Conservation (phyloP, 805 yeast genomes). For the Metschnikowia bowlesiae region DNA sequence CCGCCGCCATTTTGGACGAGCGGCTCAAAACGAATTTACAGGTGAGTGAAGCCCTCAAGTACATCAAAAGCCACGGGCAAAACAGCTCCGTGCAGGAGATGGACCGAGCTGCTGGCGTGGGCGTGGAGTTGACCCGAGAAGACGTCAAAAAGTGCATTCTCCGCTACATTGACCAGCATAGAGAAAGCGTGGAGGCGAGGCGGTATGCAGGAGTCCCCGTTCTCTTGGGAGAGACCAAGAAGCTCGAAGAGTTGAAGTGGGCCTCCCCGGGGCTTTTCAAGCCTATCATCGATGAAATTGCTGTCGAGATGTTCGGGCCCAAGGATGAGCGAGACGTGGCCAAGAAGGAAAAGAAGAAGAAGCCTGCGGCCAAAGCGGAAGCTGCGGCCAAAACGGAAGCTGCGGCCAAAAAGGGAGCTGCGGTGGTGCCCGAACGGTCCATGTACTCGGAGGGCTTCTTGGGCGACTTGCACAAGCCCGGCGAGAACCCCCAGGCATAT, state of each 20-base stretch:
- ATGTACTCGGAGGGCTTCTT: slow-evolving; percentile 96
- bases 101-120: slow-evolving; percentile 71
- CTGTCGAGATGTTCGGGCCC: slow-evolving; percentile 78
- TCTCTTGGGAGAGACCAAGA: slow-evolving; percentile 72
- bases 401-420: slow-evolving; percentile 16
- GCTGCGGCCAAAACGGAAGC: slow-evolving; percentile 5
- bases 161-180: slow-evolving; percentile 55
- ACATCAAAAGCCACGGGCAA: slow-evolving; percentile 50
- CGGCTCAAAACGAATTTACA: slow-evolving; percentile 66
- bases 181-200: slow-evolving; percentile 57
- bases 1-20: slow-evolving; percentile 59
- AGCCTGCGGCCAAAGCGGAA: slow-evolving; percentile 17
- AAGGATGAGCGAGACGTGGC: slow-evolving; percentile 90
- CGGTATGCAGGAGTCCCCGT: slow-evolving; percentile 79
- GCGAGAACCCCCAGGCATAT: slow-evolving; percentile 87
- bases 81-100: slow-evolving; percentile 46
- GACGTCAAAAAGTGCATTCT: slow-evolving; percentile 57
- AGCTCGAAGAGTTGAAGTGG: slow-evolving; percentile 77
- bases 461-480: slow-evolving; percentile 92
- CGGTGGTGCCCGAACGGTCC: slow-evolving; percentile 42
- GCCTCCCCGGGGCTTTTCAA: slow-evolving; percentile 85
- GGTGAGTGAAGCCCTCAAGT: slow-evolving; percentile 75
- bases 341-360: slow-evolving; percentile 69
- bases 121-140: slow-evolving; percentile 63
- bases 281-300: slow-evolving; percentile 75